Evolutionary conservation across 257 asterid species (phyloP), one percentile per base, ranked within the genome.

Genomic region (Leonotis leonurus): DNA sequence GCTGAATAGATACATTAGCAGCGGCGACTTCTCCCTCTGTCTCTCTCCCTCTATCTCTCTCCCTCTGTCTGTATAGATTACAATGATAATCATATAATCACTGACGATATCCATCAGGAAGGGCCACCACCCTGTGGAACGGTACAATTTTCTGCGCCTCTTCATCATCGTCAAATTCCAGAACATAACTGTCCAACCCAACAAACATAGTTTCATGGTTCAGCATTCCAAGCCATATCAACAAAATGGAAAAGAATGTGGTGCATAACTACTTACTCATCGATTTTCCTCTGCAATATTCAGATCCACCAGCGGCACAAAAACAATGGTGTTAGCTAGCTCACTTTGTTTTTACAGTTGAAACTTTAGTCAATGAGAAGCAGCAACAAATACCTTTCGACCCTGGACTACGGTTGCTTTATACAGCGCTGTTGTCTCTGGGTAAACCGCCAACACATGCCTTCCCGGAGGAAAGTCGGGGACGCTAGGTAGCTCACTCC

Each of bases 161-260:
- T 70, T 92, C 99, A 9, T 92, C 99, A 12, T 89, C 99, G 6
- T 92, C 99, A 26, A 92, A 92, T 59, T 89, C 97, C 82, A 92
- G 69, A 36, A 85, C 71, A 37, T 89, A 92, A 73, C 97, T 92
- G 95, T 62, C n/a, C n/a, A n/a, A n/a, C 9, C 30, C 53, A 68
- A 57, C 69, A 24, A 58, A 63, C 12, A 17, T 8, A 10, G 43
- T 5, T 10, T 13, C 27, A 11, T 26, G 32, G 11, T 40, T 54
- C 65, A 45, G 50, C 17, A 37, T 11, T n/a, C 9, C 12, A 24
- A 37, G 46, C 12, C n/a, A 65, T 39, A 50, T 18, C 49, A 37
- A 51, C 14, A 33, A 6, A 13, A 16, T 17, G 76, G 9, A 36
- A 43, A 45, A 51, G 10, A 51, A 22, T n/a, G 16, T 29, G 41